Base-by-base conservation (phyloP, 495 filamentous ascomycete genomes). In the Penicillium lagena region DNA sequence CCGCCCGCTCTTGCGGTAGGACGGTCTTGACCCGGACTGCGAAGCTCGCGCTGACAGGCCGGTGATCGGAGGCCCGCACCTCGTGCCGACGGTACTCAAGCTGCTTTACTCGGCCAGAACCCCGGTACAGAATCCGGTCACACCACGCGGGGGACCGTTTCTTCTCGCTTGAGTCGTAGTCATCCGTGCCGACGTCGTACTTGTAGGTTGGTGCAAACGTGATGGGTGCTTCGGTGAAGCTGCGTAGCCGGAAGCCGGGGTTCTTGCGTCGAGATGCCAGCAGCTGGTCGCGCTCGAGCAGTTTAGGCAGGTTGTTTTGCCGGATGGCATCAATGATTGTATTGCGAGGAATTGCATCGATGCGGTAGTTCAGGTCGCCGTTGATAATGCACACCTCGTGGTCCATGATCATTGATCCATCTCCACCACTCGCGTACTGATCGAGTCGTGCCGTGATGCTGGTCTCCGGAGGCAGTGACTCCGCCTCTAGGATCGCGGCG, bases 301-400 rank as follows among this genome's bases (percentile, higher is more conserved):
- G 77, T 60, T 95, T 93, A n/a, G 66, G 49, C 4, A 97, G 75
- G 52, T 96, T 95, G 48, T 83, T 82, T 37, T 80, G 68, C 35
- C 83, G 84, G 40, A 96, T 73, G 0, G 85, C 87, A 43, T 82
- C 82, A 40, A 98, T 85, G 31, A 97, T 90, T 7, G 86, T 86
- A 55, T 96, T 86, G 9, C 93, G 85, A 13, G 85, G 83, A 76
- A 96, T 95, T n/a, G 89, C 84, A 62, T 98, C 93, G 55, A 98
- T 97, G 34, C 93, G 90, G 66, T 98, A 98, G 62, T 98, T 98
- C 35, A 98, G 79, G 58, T 98, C 93, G 12, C 93, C 93, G 58
- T 97, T 96, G 13, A 96, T 66, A 40, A 98, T 82, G 56, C 93
- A 98, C 13, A 97, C 83, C 62, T 98, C 93, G 54, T 98, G 91